Percentiles rank a stretch among this genome's conserved stretches.
These are phyloP conservation scores for Verticillium nubilum DNA, from an alignment of 2,329 filamentous ascomycete species.

Conservation along the genomic window DNA sequence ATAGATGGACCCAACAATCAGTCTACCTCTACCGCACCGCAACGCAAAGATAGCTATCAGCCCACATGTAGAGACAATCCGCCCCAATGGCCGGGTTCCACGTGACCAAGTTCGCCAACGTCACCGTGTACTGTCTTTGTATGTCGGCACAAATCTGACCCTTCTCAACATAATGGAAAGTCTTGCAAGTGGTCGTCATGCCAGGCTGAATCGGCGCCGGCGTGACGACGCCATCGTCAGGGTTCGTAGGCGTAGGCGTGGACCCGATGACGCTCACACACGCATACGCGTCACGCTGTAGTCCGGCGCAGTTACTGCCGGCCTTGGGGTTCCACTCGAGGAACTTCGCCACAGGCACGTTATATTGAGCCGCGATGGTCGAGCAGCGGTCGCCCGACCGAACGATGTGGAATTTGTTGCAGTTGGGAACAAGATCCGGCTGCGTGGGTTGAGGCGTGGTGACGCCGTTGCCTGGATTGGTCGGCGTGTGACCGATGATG, in stretches of 20 bases:
- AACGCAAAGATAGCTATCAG: slow-evolving; percentile 7
- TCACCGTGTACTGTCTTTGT: background rate
- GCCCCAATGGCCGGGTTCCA: slow-evolving; percentile 15
- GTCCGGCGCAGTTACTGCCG: slow-evolving; percentile 4
- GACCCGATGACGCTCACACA: slow-evolving; percentile 5
- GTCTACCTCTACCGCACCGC: background rate
- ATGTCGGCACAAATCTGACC: slow-evolving; percentile 7
- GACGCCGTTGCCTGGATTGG: slow-evolving; percentile 5
- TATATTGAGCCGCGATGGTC: slow-evolving; percentile 9
- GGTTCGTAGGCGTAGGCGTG: slow-evolving; percentile 8
- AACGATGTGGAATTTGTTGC: slow-evolving; percentile 9
- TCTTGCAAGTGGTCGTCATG: slow-evolving; percentile 13
- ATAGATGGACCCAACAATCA: no score
- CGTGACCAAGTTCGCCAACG: background rate
- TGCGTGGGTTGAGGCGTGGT: slow-evolving; percentile 7
- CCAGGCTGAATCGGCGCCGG: slow-evolving; percentile 7
- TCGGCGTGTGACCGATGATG: slow-evolving; percentile 7
- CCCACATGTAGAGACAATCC: slow-evolving; percentile 16
- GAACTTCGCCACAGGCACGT: slow-evolving; percentile 13
- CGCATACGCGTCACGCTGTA: slow-evolving; percentile 6
- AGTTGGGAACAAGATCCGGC: slow-evolving; percentile 7
- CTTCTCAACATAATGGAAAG: slow-evolving; percentile 7
- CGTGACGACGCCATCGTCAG: slow-evolving; percentile 10
- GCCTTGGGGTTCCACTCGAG: slow-evolving; percentile 9
- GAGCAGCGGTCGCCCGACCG: slow-evolving; percentile 14